A percentile compares a stretch with the other conserved stretches of the same genome.
These are phyloP conservation scores for Periglandula ipomoeae DNA, from an alignment of 2,329 filamentous ascomycete species.

Conservation along the genomic window DNA sequence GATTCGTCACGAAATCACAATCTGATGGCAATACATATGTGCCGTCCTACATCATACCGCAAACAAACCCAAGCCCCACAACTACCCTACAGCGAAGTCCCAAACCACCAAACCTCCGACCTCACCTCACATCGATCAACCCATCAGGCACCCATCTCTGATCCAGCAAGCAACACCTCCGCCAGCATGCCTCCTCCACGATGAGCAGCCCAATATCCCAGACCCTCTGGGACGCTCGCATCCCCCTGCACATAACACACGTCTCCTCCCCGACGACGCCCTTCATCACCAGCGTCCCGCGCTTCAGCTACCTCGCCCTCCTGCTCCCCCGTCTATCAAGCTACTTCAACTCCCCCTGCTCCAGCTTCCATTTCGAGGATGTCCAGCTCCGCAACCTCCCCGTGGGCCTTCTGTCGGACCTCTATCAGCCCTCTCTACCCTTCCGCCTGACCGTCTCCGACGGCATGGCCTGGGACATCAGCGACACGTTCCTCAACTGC, in stretches of 20 bases:
- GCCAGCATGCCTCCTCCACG: conserved; percentile 5
- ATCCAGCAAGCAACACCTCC: neutral
- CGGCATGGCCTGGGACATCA: conserved; percentile 49
- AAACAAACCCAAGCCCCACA: neutral
- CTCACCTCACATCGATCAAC: neutral
- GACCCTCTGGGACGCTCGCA: conserved; percentile 43
- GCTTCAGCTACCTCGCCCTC: conserved; percentile 51
- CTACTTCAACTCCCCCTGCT: conserved; percentile 45
- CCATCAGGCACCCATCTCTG: conserved; percentile 4
- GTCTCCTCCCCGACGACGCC: conserved; percentile 34
- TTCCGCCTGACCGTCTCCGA: conserved; percentile 47
- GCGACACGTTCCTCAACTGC: conserved; percentile 54
- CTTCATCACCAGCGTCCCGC: conserved; percentile 45
- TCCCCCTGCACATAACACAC: conserved; percentile 48
- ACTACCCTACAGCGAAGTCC: neutral
- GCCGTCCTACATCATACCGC: too few relatives aligned
- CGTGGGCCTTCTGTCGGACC: conserved; percentile 45
- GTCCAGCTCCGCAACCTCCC: conserved; percentile 43
- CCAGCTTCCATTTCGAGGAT: conserved; percentile 49
- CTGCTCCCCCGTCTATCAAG: conserved; percentile 44
- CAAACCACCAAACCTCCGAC: neutral
- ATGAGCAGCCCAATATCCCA: conserved; percentile 26
- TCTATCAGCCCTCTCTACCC: conserved; percentile 45
- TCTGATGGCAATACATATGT: too few relatives aligned
- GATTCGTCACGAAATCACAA: too few relatives aligned